phyloP scores from a whole-genome alignment of 805 yeast genomes.

The Kluyveromyces starmeri region DNA sequence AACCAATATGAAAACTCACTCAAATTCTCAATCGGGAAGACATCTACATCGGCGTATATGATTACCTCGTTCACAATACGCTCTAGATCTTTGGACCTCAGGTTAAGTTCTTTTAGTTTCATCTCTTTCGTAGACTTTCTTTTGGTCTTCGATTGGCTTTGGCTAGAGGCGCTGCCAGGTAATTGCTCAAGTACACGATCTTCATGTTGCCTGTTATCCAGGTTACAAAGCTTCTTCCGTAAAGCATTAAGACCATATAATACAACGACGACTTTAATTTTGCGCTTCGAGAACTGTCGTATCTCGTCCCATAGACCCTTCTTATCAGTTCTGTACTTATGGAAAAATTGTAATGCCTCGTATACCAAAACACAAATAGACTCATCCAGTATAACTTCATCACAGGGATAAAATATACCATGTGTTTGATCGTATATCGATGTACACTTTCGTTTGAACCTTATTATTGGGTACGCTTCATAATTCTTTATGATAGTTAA shows the following conservation, averaged over 20 bases:
- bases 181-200: constrained; percentile 28
- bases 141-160: constrained; percentile 4
- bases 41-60: constrained; percentile 7
- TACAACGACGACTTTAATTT: constrained; percentile 34
- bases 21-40: constrained; percentile 27
- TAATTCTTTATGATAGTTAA: constrained; percentile 18
- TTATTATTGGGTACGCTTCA: constrained; percentile 35
- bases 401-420: constrained; percentile 50
- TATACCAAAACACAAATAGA: constrained; percentile 36
- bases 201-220: constrained; percentile 40
- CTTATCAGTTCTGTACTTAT: constrained; percentile 24
- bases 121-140: constrained; percentile 6
- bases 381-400: constrained; percentile 35
- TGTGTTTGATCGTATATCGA: constrained; percentile 40
- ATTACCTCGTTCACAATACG: constrained; percentile 6
- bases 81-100: constrained; percentile 8
- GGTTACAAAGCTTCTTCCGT: constrained; percentile 34
- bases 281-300: constrained; percentile 17
- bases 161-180: constrained; percentile 9
- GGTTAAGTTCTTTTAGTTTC: constrained; percentile 9
- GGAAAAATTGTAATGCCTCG: constrained; percentile 38
- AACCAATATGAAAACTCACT: constrained; percentile 44
- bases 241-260: constrained; percentile 42
- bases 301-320: constrained; percentile 18
- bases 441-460: constrained; percentile 42